Evolutionary conservation across 192 early-diverging fungal genomes (phyloP), one percentile per base, ranked within the genome.

Genomic region (Geranomyces michiganensis): DNA sequence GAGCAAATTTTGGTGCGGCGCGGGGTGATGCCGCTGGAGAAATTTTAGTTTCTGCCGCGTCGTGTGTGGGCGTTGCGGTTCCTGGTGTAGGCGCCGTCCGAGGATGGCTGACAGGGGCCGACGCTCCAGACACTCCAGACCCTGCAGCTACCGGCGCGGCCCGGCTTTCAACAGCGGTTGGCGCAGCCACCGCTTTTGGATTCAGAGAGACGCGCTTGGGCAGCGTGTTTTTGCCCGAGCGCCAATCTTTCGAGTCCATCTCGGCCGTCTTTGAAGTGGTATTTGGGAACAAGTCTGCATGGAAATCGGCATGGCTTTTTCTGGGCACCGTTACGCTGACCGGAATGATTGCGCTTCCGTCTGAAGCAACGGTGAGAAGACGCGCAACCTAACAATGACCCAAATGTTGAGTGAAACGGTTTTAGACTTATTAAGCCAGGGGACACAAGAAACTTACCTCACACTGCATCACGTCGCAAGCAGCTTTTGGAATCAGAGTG

Each of bases 261-360:
- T 82, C 81, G 17, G 88, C 80, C 8, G 24, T 41, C 43, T 33
- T 68, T 15, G 67, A 67, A 44, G 9, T 15, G 15, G 95, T 94
- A 19, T 93, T 91, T 22, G 95, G 95, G 70, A 90, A 97, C 15
- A 97, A 71, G 55, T 97, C 95, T 14, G 76, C 70, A 68, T 95
- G 91, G 65, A 93, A 97, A 61, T 94, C 93, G 14, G 91, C 79
- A 67, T 93, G 91, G 27, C 83, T 81, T 76, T 90, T 91, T 67
- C 92, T 84, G 1, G 92, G 92, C 0, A 93, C 84, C 21, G 82
- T 74, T 41, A 84, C 86, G 8, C 84, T 79, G 30, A 96, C 77
- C 4, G 93, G 94, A 60, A 93, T 75, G 12, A 95, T 76, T 24
- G 82, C 77, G 45, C 83, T 88, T 24, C 72, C 65, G 29, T 85